Percentiles rank a stretch among this genome's conserved stretches.
Conservation (phyloP, 176 grass and related monocot genomes). For the Tillandsia fasciculata region DNA sequence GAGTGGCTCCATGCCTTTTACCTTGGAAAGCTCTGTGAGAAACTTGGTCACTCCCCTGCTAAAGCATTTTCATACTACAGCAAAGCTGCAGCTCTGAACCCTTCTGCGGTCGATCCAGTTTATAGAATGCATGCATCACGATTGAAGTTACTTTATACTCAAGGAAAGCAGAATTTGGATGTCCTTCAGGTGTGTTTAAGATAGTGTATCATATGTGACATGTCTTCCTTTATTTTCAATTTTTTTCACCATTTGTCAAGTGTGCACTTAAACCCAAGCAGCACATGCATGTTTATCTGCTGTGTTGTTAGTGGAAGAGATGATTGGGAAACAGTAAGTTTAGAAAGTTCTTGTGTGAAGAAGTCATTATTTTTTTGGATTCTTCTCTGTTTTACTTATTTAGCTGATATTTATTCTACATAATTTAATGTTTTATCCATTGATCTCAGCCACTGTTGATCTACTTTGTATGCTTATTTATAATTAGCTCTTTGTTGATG, state of each 20-base stretch:
- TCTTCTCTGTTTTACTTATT: no score
- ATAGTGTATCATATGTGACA: neutral
- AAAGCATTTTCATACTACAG: slow-evolving; percentile 85
- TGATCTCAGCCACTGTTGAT: neutral
- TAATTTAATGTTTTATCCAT: neutral
- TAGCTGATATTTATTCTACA: neutral
- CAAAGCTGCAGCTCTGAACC: slow-evolving; percentile 67
- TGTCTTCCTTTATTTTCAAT: neutral
- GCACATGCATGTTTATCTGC: no score
- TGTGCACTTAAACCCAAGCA: no score
- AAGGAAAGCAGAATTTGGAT: slow-evolving; percentile 65
- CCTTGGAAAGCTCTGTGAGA: slow-evolving; percentile 94
- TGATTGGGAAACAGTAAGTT: neutral
- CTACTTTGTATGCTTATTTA: neutral
- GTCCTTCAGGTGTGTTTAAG: slow-evolving; percentile 57
- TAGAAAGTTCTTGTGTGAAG: neutral
- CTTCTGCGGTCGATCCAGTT: slow-evolving; percentile 84
- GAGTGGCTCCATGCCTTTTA: slow-evolving; percentile 99
- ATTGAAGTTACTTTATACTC: slow-evolving; percentile 86
- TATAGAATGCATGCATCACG: slow-evolving; percentile 97
- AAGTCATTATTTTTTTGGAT: neutral
- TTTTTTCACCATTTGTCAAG: neutral
- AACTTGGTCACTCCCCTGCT: slow-evolving; percentile 57
- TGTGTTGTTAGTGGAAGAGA: no score
- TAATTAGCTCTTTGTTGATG: no score